phyloP scores from a whole-genome alignment of 1,284 basidiomycete species.

The Ceratobasidium sp. region DNA sequence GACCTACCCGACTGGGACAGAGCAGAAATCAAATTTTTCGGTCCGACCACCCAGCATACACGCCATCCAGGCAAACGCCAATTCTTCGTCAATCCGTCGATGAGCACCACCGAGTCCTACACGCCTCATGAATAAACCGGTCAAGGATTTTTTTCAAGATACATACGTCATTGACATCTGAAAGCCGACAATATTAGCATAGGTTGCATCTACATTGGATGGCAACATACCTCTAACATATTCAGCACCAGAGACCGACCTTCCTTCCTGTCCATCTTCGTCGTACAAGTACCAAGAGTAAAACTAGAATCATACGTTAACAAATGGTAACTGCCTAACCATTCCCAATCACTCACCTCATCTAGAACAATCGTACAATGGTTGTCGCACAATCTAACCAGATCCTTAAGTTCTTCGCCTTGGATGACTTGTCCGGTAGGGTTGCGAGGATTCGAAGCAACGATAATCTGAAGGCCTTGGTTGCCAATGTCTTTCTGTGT shows the following conservation, averaged over 20 bases:
- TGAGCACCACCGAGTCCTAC: conserved; percentile 79
- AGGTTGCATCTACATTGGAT: conserved; percentile 9
- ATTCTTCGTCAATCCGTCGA: conserved; percentile 94
- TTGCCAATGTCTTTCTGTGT: conserved; percentile 73
- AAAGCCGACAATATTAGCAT: neutral
- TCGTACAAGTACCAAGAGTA: conserved; percentile 94
- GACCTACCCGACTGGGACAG: conserved; percentile 77
- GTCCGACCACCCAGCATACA: conserved; percentile 94
- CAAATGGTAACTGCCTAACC: neutral
- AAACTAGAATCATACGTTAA: conserved; percentile 61
- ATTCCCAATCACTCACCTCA: conserved; percentile 61
- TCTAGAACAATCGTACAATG: conserved; percentile 84
- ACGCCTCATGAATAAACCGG: neutral
- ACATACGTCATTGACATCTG: conserved; percentile 75
- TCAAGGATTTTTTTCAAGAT: neutral
- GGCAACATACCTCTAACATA: conserved; percentile 64
- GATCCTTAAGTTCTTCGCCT: conserved; percentile 79
- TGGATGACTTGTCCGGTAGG: conserved; percentile 83
- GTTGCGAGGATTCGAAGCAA: conserved; percentile 91
- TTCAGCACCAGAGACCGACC: conserved; percentile 80
- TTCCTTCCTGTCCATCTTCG: conserved; percentile 72
- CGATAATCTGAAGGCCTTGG: conserved; percentile 83
- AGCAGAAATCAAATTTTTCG: conserved; percentile 85
- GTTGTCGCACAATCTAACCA: conserved; percentile 75
- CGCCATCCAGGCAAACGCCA: conserved; percentile 94